Evolutionary conservation across 345 rosid genomes (phyloP).

Genomic region (Geranium rotundifolium): DNA sequence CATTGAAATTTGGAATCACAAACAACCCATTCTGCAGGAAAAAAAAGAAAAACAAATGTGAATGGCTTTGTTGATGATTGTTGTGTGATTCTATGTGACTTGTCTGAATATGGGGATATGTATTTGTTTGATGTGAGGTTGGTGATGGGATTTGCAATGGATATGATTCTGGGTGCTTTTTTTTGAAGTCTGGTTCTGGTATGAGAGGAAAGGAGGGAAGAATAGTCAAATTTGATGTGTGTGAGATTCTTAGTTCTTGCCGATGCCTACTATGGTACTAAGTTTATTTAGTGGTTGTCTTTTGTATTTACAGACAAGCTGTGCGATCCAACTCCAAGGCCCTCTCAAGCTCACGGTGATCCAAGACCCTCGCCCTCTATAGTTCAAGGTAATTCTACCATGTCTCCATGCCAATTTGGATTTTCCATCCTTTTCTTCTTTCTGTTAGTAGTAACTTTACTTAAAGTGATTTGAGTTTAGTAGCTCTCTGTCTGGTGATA

Average conservation of each 20-base stretch:
- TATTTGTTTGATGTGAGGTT: neutral
- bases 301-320: slow-evolving; percentile 20
- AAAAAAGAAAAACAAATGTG: too few species aligned
- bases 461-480: neutral
- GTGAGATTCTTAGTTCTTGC: too few species aligned
- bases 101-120: too few species aligned
- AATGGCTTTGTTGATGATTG: too few species aligned
- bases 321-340: slow-evolving; percentile 24
- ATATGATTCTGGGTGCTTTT: neutral
- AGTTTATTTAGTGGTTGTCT: neutral
- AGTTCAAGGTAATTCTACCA: slow-evolving; percentile 27
- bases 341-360: slow-evolving; percentile 12
- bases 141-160: neutral
- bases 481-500: neutral
- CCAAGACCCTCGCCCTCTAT: neutral
- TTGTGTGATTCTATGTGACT: too few species aligned
- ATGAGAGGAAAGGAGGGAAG: too few species aligned
- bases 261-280: neutral
- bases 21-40: too few species aligned
- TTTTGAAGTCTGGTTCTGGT: neutral
- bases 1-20: neutral
- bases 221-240: too few species aligned
- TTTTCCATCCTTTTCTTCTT: neutral
- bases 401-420: neutral
- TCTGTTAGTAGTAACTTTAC: neutral